These are phyloP conservation scores for Gymnopus androsaceus DNA, from an alignment of 1,284 basidiomycete genomes.

Conservation along the genomic window DNA sequence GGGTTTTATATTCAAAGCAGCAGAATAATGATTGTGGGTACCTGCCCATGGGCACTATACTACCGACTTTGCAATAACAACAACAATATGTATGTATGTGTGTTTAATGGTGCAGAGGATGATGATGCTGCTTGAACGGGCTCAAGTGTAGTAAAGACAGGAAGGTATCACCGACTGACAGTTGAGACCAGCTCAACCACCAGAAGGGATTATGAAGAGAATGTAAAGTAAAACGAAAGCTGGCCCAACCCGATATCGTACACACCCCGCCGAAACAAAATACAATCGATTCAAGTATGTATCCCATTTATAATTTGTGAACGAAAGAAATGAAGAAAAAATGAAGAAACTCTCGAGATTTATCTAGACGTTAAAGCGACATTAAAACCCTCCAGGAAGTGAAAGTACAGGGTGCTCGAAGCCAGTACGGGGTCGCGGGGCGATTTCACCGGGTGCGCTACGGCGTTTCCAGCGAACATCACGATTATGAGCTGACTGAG, in stretches of 20 bases:
- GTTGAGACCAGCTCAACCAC: conserved; percentile 9
- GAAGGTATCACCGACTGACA: conserved; percentile 1
- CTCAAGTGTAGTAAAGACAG: conserved; percentile 5
- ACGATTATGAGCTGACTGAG: conserved; percentile 33
- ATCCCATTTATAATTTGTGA: not conserved
- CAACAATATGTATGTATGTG: not conserved
- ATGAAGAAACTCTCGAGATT: not conserved
- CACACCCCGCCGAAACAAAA: conserved; percentile 3
- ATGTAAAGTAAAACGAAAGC: not conserved
- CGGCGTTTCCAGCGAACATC: conserved; percentile 46
- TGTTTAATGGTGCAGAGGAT: not conserved
- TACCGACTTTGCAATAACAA: conserved; percentile 1
- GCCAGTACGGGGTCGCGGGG: conserved; percentile 39
- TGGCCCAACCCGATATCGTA: conserved; percentile 11
- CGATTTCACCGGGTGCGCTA: conserved; percentile 51
- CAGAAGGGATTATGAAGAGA: conserved; percentile 7
- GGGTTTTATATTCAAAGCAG: not conserved
- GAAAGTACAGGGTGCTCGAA: conserved; percentile 50
- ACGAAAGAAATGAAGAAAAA: not conserved
- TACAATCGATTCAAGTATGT: not conserved
- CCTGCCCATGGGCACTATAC: not conserved
- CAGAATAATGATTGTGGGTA: conserved; percentile 1
- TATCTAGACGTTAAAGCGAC: conserved; percentile 11
- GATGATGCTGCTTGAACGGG: not conserved
- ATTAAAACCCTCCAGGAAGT: conserved; percentile 48